Evolutionary conservation across 306 rosid species (phyloP), one percentile per base, ranked within the genome.

Genomic region (Mucuna pruriens): DNA sequence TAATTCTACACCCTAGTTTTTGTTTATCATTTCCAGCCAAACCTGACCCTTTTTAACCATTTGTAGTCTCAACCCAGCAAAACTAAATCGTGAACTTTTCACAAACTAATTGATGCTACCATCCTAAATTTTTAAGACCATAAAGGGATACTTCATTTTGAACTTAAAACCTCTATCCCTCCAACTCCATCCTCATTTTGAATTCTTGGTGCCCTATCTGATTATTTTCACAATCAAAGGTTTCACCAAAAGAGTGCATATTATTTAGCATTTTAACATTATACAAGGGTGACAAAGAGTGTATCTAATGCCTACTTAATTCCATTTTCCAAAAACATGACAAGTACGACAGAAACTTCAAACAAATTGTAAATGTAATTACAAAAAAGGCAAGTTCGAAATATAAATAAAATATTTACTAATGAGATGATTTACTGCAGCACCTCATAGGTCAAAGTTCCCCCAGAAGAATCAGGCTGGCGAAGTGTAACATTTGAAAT

Each of bases 401-500:
- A 74, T n/a, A 22, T 23, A 62, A 26, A 66, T 31, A 22, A 54
- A 42, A 34, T 7, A 82, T 54, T 1, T 31, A 40, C 13, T 33
- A 54, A 36, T 55, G 12, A 65, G 71, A 66, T 15, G 39, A 74
- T 33, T 69, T 46, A 15, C 22, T 68, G 76, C 29, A 82, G 74
- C 63, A 93, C 97, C 94, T 93, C 96, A 78, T 90, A 83, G 38
- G 91, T 91, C 81, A 88, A 69, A 69, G 88, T 86, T 11, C 90
- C 91, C 12, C 91, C 92, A 4, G 89, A 90, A 71, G 97, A 89
- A 82, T 90, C 92, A 17, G 94, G 95, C 36, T 90, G 93, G 7
- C 89, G 90, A 78, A 93, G 89, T 7, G 90, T 85, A 68, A 93
- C 97, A 72, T 85, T 91, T 19, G 93, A 87, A 82, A 93, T 84